Percentiles rank a stretch among this genome's conserved stretches.
These are phyloP conservation scores for Pestalotiopsis sp. DNA, from an alignment of 2,329 filamentous ascomycete species.

Conservation along the genomic window DNA sequence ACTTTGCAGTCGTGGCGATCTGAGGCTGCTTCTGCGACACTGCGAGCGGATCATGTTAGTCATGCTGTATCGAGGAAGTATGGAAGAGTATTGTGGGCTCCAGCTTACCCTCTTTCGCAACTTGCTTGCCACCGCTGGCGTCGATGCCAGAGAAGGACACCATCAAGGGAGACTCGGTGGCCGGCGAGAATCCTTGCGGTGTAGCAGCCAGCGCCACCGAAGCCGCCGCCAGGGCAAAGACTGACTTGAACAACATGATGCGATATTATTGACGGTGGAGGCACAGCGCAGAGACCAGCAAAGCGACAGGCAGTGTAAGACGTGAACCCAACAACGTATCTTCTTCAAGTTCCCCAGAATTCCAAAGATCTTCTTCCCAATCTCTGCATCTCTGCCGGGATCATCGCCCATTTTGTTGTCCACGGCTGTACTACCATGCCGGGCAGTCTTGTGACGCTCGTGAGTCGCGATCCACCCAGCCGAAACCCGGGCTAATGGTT, in stretches of 20 bases:
- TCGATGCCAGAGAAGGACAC: slow-evolving; percentile 39
- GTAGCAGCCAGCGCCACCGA: slow-evolving; percentile 40
- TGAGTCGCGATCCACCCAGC: slow-evolving; percentile 1
- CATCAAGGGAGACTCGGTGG: slow-evolving; percentile 38
- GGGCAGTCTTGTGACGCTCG: neutral
- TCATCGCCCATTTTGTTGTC: slow-evolving; percentile 1
- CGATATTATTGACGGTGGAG: slow-evolving; percentile 15
- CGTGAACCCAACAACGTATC: neutral
- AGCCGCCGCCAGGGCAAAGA: slow-evolving; percentile 34
- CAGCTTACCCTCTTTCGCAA: slow-evolving; percentile 39
- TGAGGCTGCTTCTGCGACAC: slow-evolving; percentile 37
- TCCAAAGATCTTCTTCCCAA: neutral
- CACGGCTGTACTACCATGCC: neutral
- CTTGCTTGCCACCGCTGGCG: slow-evolving; percentile 39
- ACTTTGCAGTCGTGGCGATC: slow-evolving; percentile 36
- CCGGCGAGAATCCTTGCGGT: slow-evolving; percentile 43
- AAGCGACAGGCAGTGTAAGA: slow-evolving; percentile 9
- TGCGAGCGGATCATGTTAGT: slow-evolving; percentile 21
- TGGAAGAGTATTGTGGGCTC: neutral
- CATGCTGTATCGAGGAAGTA: slow-evolving; percentile 4
- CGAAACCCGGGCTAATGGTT: slow-evolving; percentile 10
- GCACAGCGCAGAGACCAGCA: slow-evolving; percentile 22
- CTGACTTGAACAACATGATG: slow-evolving; percentile 33
- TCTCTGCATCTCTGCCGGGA: neutral
- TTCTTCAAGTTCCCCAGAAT: neutral